Evolutionary conservation across 2,329 filamentous ascomycete genomes (phyloP), one percentile per base, ranked within the genome.

Genomic region (Fusarium sp.): DNA sequence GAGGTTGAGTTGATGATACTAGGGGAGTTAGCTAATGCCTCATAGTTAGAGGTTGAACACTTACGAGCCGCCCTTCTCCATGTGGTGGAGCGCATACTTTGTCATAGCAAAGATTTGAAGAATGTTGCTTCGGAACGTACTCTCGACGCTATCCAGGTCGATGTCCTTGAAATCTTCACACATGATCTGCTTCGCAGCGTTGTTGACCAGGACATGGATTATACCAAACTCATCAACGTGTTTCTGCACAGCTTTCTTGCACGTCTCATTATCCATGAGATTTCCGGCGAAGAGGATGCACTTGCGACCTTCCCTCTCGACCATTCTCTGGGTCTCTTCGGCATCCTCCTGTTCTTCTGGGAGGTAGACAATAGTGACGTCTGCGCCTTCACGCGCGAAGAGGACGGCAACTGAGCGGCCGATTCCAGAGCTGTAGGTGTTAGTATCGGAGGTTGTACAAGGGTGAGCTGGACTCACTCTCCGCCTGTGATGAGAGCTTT

Each of bases 1-100:
- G 84, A 87, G 1, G 84, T 82, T 2, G 82, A 83, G 75, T 88
- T 88, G 75, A 88, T 85, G 67, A 88, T 88, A 4, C 82, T 83
- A 40, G 1, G 3, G 7, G 3, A 3, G 19, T 67, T 49, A 67
- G 58, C 13, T 7, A 9, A 4, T 23, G 5, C 9, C 2, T 32
- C 11, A 48, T 27, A 1, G 23, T 15, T 7, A 44, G 10, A 52
- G n/a, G 15, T 22, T 8, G 7, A 0, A 14, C 22, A 77, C 80
- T 65, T 64, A 82, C 81, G 79, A 81, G 45, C 68, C 77, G 6
- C 85, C 84, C 50, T 77, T 80, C 56, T 82, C 78, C 85, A 88
- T 85, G 67, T 88, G 82, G 7, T 82, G 82, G 9, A 88, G 73
- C 0, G 85, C 80, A 62, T 82, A 88, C 71, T 88, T 88, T 7